Percentiles rank a stretch among this genome's conserved stretches.
phyloP scores from a whole-genome alignment of 768 basidiomycete genomes.

The Mycena alexandri region DNA sequence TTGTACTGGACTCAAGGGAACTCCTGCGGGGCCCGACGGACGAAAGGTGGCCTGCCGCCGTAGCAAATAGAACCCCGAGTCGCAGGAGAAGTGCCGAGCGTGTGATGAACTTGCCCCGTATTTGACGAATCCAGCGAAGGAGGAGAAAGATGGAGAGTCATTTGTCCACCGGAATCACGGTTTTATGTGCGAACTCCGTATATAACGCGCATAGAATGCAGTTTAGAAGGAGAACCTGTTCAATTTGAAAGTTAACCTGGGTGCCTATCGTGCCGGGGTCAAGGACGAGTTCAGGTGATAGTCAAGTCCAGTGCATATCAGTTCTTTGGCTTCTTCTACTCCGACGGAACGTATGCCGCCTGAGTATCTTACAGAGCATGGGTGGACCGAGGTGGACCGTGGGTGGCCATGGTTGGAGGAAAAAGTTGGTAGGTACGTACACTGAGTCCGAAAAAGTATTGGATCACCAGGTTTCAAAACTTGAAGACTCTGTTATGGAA shows the following conservation, averaged over 20 bases:
- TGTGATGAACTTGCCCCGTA: constrained; percentile 4
- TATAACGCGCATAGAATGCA: neutral
- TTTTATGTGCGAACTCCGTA: neutral
- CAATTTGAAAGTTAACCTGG: no score
- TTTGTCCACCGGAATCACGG: neutral
- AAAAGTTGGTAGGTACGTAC: no score
- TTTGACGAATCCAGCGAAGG: neutral
- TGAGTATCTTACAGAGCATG: no score
- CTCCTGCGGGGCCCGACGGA: neutral
- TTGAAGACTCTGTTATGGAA: no score
- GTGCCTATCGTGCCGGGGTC: no score
- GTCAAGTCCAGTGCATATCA: neutral
- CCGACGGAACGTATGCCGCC: no score
- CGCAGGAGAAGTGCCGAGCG: neutral
- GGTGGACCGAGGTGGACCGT: no score
- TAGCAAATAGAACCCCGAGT: neutral
- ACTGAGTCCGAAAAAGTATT: no score
- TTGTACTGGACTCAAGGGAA: constrained; percentile 1
- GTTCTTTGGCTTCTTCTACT: no score
- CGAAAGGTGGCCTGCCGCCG: neutral
- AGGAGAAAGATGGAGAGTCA: neutral
- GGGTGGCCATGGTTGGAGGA: no score
- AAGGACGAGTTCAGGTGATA: neutral
- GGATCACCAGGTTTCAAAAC: no score
- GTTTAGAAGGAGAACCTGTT: neutral